Evolutionary conservation across 2,329 filamentous ascomycete species (phyloP).

Genomic region (Setomelanomma holmii): DNA sequence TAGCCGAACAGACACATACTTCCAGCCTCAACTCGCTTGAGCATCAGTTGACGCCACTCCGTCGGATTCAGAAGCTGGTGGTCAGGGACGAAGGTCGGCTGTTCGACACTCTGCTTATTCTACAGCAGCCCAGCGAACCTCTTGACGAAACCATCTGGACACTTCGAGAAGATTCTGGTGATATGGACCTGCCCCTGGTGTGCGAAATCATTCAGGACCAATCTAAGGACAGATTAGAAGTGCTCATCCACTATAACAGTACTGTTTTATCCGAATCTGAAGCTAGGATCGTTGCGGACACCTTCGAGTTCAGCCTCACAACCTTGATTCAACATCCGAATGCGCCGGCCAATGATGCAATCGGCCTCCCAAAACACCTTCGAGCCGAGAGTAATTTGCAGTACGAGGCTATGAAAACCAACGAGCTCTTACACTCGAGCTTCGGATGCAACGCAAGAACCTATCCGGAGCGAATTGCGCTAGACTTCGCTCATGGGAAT

Average conservation of each 20-base stretch:
- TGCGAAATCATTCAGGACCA: slow-evolving; percentile 72
- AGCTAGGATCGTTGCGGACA: slow-evolving; percentile 33
- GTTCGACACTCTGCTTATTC: slow-evolving; percentile 81
- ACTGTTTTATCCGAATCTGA: slow-evolving; percentile 36
- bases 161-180: slow-evolving; percentile 58
- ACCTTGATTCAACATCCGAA: slow-evolving; percentile 32
- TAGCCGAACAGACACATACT: slow-evolving; percentile 67
- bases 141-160: slow-evolving; percentile 60
- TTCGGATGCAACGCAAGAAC: slow-evolving; percentile 47
- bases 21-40: slow-evolving; percentile 68
- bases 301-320: slow-evolving; percentile 35
- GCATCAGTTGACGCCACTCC: slow-evolving; percentile 77
- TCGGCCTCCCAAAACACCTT: slow-evolving; percentile 27
- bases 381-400: slow-evolving; percentile 34
- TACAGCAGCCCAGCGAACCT: slow-evolving; percentile 67
- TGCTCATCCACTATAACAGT: slow-evolving; percentile 67
- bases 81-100: slow-evolving; percentile 60
- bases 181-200: slow-evolving; percentile 79
- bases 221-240: slow-evolving; percentile 58
- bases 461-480: slow-evolving; percentile 39
- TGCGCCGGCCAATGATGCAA: slow-evolving; percentile 28
- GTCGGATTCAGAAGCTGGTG: slow-evolving; percentile 69
- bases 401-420: slow-evolving; percentile 14
- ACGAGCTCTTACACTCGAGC: slow-evolving; percentile 44
- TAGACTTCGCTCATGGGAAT: slow-evolving; percentile 48